Conservation (phyloP, 1,284 basidiomycete genomes). For the Entoloma clypeatum region DNA sequence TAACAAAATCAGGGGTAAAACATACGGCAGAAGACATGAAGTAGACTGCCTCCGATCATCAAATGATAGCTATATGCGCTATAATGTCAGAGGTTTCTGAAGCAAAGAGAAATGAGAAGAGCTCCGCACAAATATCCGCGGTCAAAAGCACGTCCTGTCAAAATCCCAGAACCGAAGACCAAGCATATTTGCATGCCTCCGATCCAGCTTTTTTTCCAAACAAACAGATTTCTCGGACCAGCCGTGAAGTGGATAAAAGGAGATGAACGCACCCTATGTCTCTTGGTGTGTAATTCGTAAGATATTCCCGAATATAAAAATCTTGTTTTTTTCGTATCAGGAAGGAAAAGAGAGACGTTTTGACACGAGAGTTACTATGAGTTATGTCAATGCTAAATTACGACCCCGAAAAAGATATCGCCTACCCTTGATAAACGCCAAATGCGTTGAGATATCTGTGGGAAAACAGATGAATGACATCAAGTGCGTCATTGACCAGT, state of each 20-base stretch:
- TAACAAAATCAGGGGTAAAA: neutral
- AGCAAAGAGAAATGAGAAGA: neutral
- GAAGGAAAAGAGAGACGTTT: neutral
- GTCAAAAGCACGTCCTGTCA: slow-evolving; percentile 30
- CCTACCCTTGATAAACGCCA: slow-evolving; percentile 30
- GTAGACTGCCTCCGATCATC: slow-evolving; percentile 25
- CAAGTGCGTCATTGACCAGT: neutral
- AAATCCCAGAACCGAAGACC: slow-evolving; percentile 25
- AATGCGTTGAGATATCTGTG: slow-evolving; percentile 33
- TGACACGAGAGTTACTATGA: neutral
- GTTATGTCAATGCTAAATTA: neutral
- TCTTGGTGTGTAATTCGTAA: slow-evolving; percentile 26
- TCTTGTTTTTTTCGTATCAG: slow-evolving; percentile 11
- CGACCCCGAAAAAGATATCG: neutral
- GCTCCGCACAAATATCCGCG: slow-evolving; percentile 31
- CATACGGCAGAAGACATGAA: slow-evolving; percentile 24
- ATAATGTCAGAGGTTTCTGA: slow-evolving; percentile 1
- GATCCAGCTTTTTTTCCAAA: slow-evolving; percentile 36
- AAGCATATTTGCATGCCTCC: slow-evolving; percentile 31
- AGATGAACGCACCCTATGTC: slow-evolving; percentile 26
- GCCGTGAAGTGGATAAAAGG: slow-evolving; percentile 5
- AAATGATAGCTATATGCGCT: slow-evolving; percentile 24
- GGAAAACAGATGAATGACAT: neutral
- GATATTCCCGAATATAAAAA: slow-evolving; percentile 26
- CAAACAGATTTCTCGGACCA: neutral